Evolutionary conservation across 1,284 basidiomycete species (phyloP), one percentile per base, ranked within the genome.

Genomic region (Macrocystidia cucumis): DNA sequence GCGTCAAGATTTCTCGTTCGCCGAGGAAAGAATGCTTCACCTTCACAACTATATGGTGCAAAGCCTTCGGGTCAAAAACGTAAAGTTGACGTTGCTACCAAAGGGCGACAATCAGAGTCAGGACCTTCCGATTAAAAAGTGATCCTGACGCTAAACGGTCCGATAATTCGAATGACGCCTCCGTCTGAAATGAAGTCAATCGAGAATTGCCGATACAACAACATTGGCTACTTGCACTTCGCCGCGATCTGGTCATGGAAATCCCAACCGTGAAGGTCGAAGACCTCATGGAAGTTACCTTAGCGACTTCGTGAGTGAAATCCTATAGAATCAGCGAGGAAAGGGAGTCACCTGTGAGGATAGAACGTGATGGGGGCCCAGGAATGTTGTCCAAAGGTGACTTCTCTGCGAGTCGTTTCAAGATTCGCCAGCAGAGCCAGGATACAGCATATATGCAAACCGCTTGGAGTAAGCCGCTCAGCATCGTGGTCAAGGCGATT

Each of bases 331-430:
- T 11, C 4, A 3, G n/a, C 19, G 3, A 16, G 11, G 14, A 13
- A 30, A n/a, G 11, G 5, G 11, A 12, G 25, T 28, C 21, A 55
- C 56, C 53, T 40, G 40, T 52, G 39, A 43, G 40, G 25, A 49
- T 51, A 11, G 57, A 58, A n/a, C 39, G 29, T 8, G 50, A 37
- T 8, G 42, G 33, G 2, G 60, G 60, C 2, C 59, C 57, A n/a
- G 57, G 55, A 8, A 63, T 38, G 25, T 56, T 56, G 21, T 55
- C 53, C 3, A 60, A 41, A 4, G 48, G 40, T 13, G 44, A 49
- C 28, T 48, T 55, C 14, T 43, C 37, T 12, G 50, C 9, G 29
- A 41, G 36, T 18, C 33, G 35, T 13, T 41, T 35, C n/a, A 54
- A 19, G 1, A 51, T 9, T 22, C 43, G 44, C 50, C 51, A 51